Evolutionary conservation across 441 rosid species (phyloP).

Genomic region (Populus trichocarpa): DNA sequence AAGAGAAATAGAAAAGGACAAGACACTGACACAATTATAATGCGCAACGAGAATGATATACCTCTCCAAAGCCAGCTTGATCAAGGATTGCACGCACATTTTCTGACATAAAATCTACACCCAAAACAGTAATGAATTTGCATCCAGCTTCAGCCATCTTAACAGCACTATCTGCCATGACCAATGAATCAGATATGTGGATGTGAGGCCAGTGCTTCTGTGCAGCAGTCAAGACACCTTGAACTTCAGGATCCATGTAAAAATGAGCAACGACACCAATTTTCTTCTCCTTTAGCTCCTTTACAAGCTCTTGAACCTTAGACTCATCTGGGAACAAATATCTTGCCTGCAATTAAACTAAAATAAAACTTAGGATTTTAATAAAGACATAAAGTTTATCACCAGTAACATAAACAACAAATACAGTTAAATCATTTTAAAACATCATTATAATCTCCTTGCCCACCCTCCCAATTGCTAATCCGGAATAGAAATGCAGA

Average conservation of each 20-base stretch:
- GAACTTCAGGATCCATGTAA: conserved; percentile 99
- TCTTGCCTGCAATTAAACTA: conserved; percentile 58
- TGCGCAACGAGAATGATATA: conserved; percentile 13
- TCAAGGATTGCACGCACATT: conserved; percentile 94
- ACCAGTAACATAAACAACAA: neutral
- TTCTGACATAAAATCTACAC: conserved; percentile 98
- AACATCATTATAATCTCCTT: neutral
- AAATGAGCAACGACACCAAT: conserved; percentile 93
- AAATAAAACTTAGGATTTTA: conserved; percentile 23
- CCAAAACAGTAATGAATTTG: conserved; percentile 77
- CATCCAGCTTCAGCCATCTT: conserved; percentile 94
- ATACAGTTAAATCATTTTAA: neutral
- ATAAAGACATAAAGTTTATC: neutral
- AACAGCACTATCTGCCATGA: conserved; percentile 96
- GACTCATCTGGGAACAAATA: conserved; percentile 72
- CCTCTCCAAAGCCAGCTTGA: conserved; percentile 87
- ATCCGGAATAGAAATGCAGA: neutral
- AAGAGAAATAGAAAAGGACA: neutral
- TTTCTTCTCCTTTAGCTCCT: conserved; percentile 71
- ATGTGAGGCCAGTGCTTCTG: conserved; percentile 92
- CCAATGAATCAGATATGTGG: conserved; percentile 85
- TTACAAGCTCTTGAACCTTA: conserved; percentile 64
- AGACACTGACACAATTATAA: neutral
- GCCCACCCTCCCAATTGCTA: neutral
- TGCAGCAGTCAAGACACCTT: conserved; percentile 92